Base-by-base conservation (phyloP, 768 basidiomycete genomes). In the Suillus spraguei region DNA sequence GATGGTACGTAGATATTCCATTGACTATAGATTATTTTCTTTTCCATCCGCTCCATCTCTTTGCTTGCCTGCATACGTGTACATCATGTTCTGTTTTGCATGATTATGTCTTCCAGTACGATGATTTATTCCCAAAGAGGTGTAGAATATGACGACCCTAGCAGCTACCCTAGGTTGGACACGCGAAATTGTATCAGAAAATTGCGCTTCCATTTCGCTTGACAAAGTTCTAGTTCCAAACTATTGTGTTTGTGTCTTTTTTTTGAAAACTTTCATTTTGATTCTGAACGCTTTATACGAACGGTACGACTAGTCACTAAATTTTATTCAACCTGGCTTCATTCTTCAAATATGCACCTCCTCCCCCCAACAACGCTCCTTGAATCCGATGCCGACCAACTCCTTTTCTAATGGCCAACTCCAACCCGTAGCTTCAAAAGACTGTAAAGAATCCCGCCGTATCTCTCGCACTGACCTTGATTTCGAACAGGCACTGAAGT, bases 401-500 rank as follows among this genome's bases (percentile, higher is more conserved):
- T 74, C 85, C 5, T 87, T 83, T 66, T 78, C 83, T 5, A 63
- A 76, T 44, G 79, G 82, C 42, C 56, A 58, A 28, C 81, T 90
- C 22, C 84, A 83, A 46, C 87, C 90, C 13, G 80, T 87, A 64
- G 84, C 81, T 2, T 82, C 85, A 13, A 79, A 79, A 59, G 85
- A 88, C 76, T 71, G 73, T 22, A 76, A 71, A 58, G 69, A 70
- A 38, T 79, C 78, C 60, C 84, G 86, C 62, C 84, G 90, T 36
- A 73, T 82, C 52, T 93, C 92, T 49, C 85, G 91, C 46, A 85
- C 87, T 38, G 91, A 92, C 77, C 80, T 89, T 71, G 91, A 92
- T 72, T 95, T 95, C 68, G 92, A 94, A 77, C 86, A 87, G 69
- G 92, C 88, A 14, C 74, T 95, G 67, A 82, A 79, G 64, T 80